Percentiles rank a stretch among this genome's conserved stretches.
phyloP scores from a whole-genome alignment of 2,329 filamentous ascomycete genomes.

The Alternaria sp. region DNA sequence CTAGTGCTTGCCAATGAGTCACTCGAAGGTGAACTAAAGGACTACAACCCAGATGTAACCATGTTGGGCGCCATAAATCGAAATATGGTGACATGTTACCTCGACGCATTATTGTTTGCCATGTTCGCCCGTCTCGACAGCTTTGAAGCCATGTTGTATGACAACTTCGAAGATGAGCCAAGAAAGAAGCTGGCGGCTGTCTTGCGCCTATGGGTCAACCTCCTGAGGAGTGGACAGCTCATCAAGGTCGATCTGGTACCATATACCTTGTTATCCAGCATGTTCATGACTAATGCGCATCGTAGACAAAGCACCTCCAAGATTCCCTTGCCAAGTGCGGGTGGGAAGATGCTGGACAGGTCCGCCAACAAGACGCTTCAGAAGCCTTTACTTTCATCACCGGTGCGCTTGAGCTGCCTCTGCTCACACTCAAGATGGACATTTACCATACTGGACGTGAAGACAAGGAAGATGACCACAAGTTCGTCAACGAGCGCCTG shows the following conservation, averaged over 20 bases:
- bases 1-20: constrained; percentile 82
- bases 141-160: constrained; percentile 92
- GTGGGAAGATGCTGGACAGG: constrained; percentile 79
- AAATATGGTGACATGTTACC: constrained; percentile 88
- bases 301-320: constrained; percentile 81
- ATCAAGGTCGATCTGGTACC: constrained; percentile 85
- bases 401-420: constrained; percentile 83
- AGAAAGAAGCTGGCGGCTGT: constrained; percentile 79
- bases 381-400: constrained; percentile 97
- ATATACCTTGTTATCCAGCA: constrained; percentile 2
- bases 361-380: constrained; percentile 93
- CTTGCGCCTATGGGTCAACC: constrained; percentile 90
- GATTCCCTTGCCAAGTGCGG: constrained; percentile 84
- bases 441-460: constrained; percentile 91
- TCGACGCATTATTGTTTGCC: constrained; percentile 90
- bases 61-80: constrained; percentile 90
- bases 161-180: constrained; percentile 76
- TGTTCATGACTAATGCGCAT: not conserved
- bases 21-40: constrained; percentile 78
- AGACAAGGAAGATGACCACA: constrained; percentile 86
- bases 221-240: constrained; percentile 83
- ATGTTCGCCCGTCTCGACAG: constrained; percentile 93
- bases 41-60: constrained; percentile 74
- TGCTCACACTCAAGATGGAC: constrained; percentile 92
- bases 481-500: constrained; percentile 89